Evolutionary conservation across 1,284 basidiomycete species (phyloP).

Genomic region (Tranzscheliella williamsii): DNA sequence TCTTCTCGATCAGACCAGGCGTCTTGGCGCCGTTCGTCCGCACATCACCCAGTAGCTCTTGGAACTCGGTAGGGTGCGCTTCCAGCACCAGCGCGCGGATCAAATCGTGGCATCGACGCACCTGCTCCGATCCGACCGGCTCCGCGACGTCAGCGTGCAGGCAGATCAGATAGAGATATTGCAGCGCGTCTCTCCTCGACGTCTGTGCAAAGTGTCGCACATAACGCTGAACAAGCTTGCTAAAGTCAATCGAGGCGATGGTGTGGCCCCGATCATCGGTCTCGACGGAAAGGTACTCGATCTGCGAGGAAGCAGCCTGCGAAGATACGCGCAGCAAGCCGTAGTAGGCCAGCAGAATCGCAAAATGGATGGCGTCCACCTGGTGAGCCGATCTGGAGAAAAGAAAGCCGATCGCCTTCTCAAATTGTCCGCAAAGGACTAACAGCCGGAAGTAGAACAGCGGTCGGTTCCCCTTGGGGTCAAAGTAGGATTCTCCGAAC

Average conservation of each 20-base stretch:
- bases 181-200: conserved; percentile 88
- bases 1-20: conserved; percentile 85
- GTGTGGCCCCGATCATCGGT: conserved; percentile 27
- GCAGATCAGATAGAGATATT: conserved; percentile 90
- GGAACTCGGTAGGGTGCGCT: conserved; percentile 72
- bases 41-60: conserved; percentile 85
- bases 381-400: conserved; percentile 86
- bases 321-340: conserved; percentile 84
- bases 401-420: conserved; percentile 86
- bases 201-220: conserved; percentile 85
- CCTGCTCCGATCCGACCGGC: conserved; percentile 76
- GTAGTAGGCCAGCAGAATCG: conserved; percentile 89
- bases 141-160: conserved; percentile 71
- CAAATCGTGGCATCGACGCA: conserved; percentile 82
- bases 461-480: conserved; percentile 71
- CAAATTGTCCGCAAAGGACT: conserved; percentile 90
- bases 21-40: conserved; percentile 82
- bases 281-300: conserved; percentile 38
- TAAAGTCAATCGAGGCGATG: conserved; percentile 69
- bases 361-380: conserved; percentile 91
- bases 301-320: conserved; percentile 75
- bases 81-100: conserved; percentile 84
- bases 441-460: conserved; percentile 84
- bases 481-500: conserved; percentile 83
- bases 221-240: conserved; percentile 88